Evolutionary conservation across 2,329 filamentous ascomycete genomes (phyloP).

Genomic region (Pseudogymnoascus sp.): DNA sequence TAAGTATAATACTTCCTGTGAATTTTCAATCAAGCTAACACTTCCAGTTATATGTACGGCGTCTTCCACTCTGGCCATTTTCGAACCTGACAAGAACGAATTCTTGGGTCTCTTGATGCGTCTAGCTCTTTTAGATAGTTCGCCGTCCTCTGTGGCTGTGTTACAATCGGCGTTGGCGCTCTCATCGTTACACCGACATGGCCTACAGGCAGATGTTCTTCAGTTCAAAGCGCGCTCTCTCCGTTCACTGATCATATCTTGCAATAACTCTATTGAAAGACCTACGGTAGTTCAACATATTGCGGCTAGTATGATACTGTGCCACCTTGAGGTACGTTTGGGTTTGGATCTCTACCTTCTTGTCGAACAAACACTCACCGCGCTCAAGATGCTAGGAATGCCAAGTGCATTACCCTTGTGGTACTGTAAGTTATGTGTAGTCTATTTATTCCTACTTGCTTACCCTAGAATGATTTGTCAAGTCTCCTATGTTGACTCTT

Average conservation of each 20-base stretch:
- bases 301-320: constrained; percentile 20
- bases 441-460: constrained; percentile 16
- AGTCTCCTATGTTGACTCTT: constrained; percentile 13
- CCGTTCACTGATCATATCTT: constrained; percentile 17
- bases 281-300: constrained; percentile 18
- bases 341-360: constrained; percentile 12
- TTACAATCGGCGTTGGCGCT: constrained; percentile 20
- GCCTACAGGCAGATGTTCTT: constrained; percentile 17
- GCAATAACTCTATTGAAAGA: constrained; percentile 15
- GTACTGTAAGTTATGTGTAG: constrained; percentile 18
- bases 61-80: constrained; percentile 18
- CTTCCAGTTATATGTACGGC: constrained; percentile 17
- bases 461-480: constrained; percentile 13
- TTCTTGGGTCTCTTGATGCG: constrained; percentile 18
- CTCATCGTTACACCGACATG: constrained; percentile 19
- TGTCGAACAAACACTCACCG: constrained; percentile 16
- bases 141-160: constrained; percentile 18
- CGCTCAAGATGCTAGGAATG: constrained; percentile 18
- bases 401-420: constrained; percentile 15
- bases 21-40: constrained; percentile 16
- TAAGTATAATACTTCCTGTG: constrained; percentile 13
- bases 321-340: constrained; percentile 20
- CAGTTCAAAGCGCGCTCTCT: constrained; percentile 18
- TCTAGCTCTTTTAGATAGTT: constrained; percentile 19
- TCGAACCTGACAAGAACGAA: constrained; percentile 18